A percentile compares a stretch with the other conserved stretches of the same genome.
These are phyloP conservation scores for Echeveria elegans DNA, from an alignment of 164 flowering plant genomes.

Conservation along the genomic window DNA sequence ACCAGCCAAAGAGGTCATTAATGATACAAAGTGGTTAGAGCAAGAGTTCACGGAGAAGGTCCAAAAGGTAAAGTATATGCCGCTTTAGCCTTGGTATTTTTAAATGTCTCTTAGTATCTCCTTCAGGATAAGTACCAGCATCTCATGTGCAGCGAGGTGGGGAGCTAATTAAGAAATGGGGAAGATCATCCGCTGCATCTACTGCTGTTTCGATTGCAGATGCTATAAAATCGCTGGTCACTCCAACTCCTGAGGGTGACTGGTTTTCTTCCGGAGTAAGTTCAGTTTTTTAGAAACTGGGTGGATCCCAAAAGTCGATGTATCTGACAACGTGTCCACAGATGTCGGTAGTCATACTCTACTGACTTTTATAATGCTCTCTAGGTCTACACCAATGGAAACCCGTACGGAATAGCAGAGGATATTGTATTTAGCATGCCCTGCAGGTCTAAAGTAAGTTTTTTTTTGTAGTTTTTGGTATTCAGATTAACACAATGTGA, in stretches of 20 bases:
- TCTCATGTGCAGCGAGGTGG: slow-evolving; percentile 79
- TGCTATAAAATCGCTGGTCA: slow-evolving; percentile 73
- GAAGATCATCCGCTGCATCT: slow-evolving; percentile 98
- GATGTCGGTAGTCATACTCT: background rate
- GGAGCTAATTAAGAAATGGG: slow-evolving; percentile 87
- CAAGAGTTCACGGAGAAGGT: slow-evolving; percentile 83
- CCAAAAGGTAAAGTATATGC: slow-evolving; percentile 48
- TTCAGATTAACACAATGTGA: background rate
- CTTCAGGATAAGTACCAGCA: background rate
- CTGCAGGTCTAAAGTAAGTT: slow-evolving; percentile 80
- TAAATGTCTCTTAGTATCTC: background rate
- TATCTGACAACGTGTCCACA: too few relatives aligned
- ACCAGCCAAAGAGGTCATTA: slow-evolving; percentile 83
- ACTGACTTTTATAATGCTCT: background rate
- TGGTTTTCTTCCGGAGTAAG: slow-evolving; percentile 97
- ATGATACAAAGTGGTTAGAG: slow-evolving; percentile 75
- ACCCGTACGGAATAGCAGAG: slow-evolving; percentile 93
- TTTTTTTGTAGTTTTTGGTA: background rate
- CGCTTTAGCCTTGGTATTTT: too few relatives aligned
- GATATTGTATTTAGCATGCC: slow-evolving; percentile 98
- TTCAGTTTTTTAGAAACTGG: slow-evolving; percentile 4
- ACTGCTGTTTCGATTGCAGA: slow-evolving; percentile 92
- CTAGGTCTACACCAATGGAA: slow-evolving; percentile 85
- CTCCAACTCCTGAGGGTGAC: slow-evolving; percentile 93
- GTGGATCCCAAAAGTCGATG: background rate